Evolutionary conservation across 2,329 filamentous ascomycete genomes (phyloP), one percentile per base, ranked within the genome.

Genomic region (Lachnellula occidentalis): DNA sequence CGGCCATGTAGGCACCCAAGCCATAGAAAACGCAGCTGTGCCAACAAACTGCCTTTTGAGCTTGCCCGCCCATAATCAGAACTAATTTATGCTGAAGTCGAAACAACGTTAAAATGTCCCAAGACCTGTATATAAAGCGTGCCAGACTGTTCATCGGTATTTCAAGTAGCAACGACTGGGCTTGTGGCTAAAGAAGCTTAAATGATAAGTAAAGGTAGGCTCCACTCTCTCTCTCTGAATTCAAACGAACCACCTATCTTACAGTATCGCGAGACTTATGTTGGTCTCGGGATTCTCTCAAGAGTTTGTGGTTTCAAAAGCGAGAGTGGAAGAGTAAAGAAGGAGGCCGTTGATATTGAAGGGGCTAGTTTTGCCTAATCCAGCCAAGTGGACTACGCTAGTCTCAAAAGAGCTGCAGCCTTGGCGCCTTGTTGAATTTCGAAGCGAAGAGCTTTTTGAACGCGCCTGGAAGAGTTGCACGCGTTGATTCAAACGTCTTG

Each of bases 1-100:
- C 19, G 72, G 72, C 8, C 71, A 73, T 61, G 72, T 73, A 0
- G 73, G 69, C 15, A 75, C 74, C 56, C 65, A 61, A 53, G 71
- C 71, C 1, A 72, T 74, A 15, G 72, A 75, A 58, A 67, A 66
- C 50, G 71, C 68, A 2, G 72, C 71, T 5, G 61, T 62, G 9
- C 58, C 73, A 4, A 64, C 69, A 11, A 72, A 71, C 36, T 57
- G 62, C 11, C 57, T 73, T 24, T 5, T 48, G 11, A n/a, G 45
- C 54, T 4, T 45, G 55, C 11, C 34, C 57, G 7, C 27, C 8
- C 7, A 37, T 43, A 46, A 47, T 17, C n/a, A 17, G n/a, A n/a
- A n/a, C n/a, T n/a, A n/a, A n/a, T n/a, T n/a, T n/a, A n/a, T n/a
- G n/a, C n/a, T n/a, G n/a, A n/a, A n/a, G n/a, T n/a, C n/a, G n/a